phyloP scores from a whole-genome alignment of 495 filamentous ascomycete genomes.

The Lasiosphaeriaceae sp. region DNA sequence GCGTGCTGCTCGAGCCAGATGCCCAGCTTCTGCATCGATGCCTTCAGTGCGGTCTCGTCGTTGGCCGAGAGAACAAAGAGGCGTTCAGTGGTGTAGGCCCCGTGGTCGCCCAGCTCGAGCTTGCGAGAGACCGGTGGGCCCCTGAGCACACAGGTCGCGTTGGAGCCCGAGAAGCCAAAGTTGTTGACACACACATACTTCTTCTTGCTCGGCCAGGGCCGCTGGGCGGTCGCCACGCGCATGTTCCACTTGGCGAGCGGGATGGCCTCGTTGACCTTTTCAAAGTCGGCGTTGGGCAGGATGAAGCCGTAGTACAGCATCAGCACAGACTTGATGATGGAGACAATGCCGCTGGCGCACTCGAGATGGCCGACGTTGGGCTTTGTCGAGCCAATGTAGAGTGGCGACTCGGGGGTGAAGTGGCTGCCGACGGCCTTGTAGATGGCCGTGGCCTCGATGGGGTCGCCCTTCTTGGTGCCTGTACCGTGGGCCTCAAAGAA shows the following conservation, averaged over 20 bases:
- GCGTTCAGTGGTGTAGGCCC: constrained; percentile 31
- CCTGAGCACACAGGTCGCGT: constrained; percentile 37
- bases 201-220: constrained; percentile 37
- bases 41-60: constrained; percentile 37
- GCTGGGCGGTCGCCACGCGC: constrained; percentile 6
- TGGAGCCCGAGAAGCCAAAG: constrained; percentile 47
- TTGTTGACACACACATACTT: constrained; percentile 44
- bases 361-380: constrained; percentile 60
- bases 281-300: constrained; percentile 48
- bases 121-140: constrained; percentile 28
- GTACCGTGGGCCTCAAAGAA: constrained; percentile 55
- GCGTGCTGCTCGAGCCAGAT: constrained; percentile 49
- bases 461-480: constrained; percentile 59
- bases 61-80: constrained; percentile 49
- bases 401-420: constrained; percentile 33
- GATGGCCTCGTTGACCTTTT: constrained; percentile 40
- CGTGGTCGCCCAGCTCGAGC: constrained; percentile 32
- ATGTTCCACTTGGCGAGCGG: constrained; percentile 46
- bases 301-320: constrained; percentile 56
- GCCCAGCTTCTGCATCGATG: constrained; percentile 37
- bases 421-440: constrained; percentile 39
- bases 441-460: constrained; percentile 56
- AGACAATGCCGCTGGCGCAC: constrained; percentile 52
- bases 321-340: constrained; percentile 55
- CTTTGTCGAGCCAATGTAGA: constrained; percentile 57